These are phyloP conservation scores for Coemansia sp. DNA, from an alignment of 192 early-diverging fungal species.

Conservation along the genomic window DNA sequence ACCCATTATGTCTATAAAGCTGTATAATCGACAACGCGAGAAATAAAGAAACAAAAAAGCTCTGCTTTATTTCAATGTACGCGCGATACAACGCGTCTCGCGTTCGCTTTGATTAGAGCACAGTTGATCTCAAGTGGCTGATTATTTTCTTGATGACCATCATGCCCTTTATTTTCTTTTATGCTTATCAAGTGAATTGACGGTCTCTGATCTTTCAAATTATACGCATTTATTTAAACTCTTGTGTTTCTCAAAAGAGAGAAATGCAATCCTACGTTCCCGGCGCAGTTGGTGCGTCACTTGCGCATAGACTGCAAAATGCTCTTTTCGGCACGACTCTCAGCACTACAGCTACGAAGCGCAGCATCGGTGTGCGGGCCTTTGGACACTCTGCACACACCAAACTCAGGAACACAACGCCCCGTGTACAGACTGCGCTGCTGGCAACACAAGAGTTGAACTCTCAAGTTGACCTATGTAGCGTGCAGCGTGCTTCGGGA, in stretches of 20 bases:
- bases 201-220: not conserved
- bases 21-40: too few species aligned
- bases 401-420: not conserved
- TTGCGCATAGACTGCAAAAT: slow-evolving; percentile 8
- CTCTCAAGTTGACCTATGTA: not conserved
- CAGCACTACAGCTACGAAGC: not conserved
- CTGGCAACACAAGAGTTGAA: not conserved
- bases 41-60: too few species aligned
- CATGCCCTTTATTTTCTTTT: too few species aligned
- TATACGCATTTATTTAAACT: not conserved
- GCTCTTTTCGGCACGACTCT: not conserved
- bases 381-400: not conserved
- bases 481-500: not conserved
- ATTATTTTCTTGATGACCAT: too few species aligned
- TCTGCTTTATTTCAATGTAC: too few species aligned
- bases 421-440: slow-evolving; percentile 1
- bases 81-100: too few species aligned
- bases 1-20: not conserved
- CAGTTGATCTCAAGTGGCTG: too few species aligned
- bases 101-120: too few species aligned
- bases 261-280: slow-evolving; percentile 29
- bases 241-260: not conserved
- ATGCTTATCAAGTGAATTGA: not conserved
- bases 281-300: slow-evolving; percentile 3
- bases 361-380: not conserved